phyloP scores from a whole-genome alignment of 2,329 filamentous ascomycete species.

The Parascedosporium putredinis region DNA sequence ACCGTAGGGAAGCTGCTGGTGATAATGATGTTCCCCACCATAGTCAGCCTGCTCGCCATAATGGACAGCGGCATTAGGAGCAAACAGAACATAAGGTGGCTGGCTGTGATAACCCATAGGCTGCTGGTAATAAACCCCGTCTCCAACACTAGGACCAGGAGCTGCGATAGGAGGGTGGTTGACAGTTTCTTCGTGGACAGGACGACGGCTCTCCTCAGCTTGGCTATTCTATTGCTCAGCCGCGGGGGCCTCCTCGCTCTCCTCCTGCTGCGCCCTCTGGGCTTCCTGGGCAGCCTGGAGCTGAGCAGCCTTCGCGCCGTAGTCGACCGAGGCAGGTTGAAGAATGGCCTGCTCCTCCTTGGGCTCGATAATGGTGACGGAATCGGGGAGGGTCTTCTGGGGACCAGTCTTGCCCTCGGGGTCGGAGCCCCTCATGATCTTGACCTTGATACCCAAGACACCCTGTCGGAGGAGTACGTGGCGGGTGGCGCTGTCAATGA shows the following conservation, averaged over 20 bases:
- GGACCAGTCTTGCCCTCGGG: constrained; percentile 98
- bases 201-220: constrained; percentile 8
- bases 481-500: constrained; percentile 96
- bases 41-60: background rate
- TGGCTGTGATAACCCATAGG: background rate
- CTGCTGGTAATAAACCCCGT: constrained; percentile 4
- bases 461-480: constrained; percentile 99
- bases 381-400: constrained; percentile 94
- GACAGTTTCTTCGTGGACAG: background rate
- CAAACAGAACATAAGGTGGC: constrained; percentile 1
- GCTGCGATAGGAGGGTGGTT: background rate
- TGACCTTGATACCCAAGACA: constrained; percentile 99
- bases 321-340: constrained; percentile 95
- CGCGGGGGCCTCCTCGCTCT: constrained; percentile 45
- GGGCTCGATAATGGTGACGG: constrained; percentile 99
- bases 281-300: constrained; percentile 42
- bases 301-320: constrained; percentile 78
- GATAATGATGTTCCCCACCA: background rate
- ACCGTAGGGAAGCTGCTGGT: background rate
- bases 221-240: constrained; percentile 27
- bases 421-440: constrained; percentile 99
- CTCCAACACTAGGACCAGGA: background rate
- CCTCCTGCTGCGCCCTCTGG: constrained; percentile 51
- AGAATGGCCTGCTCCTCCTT: constrained; percentile 97
- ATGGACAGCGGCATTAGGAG: background rate